Evolutionary conservation across 169 alveolate genomes (phyloP), one percentile per base, ranked within the genome.

Genomic region (Eimeria sp.): DNA sequence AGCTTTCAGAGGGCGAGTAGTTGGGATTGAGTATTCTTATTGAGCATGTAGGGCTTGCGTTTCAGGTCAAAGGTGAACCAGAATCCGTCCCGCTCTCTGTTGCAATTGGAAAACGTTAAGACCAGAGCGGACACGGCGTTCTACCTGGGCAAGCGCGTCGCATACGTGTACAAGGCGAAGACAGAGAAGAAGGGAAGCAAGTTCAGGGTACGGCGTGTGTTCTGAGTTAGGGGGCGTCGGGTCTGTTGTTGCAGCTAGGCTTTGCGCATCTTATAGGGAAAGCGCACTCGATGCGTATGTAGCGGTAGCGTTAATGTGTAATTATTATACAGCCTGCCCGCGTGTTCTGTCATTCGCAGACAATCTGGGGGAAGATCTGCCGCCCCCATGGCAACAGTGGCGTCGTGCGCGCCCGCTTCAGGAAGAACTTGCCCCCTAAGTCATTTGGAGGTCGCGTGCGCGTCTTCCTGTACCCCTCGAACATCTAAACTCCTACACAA

Each of bases 321-420:
- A 68, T n/a, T n/a, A n/a, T 20, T 30, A 20, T 0, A 27, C 46
- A n/a, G 40, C 6, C 27, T 33, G 76, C n/a, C 14, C 37, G 25
- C 23, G 33, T 60, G 62, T 80, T 43, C 56, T 49, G 58, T 54
- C 37, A 49, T 62, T 40, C 60, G 40, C 88, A 88, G 96, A 66
- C 88, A 83, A 99, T 99, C 96, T 99, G 99, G 99, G 99, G 99
- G 88, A 98, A 99, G 97, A 98, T 99, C 95, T 98, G 99, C 83
- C 98, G 99, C 80, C 98, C 99, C 14, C 99, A 99, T 97, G 99
- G 99, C 85, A 98, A 98, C 98, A 99, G 99, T 90, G 99, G 99
- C 64, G 99, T 98, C 33, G 99, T 99, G 58, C 98, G 99, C 89
- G 99, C 99, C 58, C 98, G 98, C 96, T 99, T 99, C 97, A 97